These are phyloP conservation scores for Rhododendron griersonianum DNA, from an alignment of 148 eudicot species.

Conservation along the genomic window DNA sequence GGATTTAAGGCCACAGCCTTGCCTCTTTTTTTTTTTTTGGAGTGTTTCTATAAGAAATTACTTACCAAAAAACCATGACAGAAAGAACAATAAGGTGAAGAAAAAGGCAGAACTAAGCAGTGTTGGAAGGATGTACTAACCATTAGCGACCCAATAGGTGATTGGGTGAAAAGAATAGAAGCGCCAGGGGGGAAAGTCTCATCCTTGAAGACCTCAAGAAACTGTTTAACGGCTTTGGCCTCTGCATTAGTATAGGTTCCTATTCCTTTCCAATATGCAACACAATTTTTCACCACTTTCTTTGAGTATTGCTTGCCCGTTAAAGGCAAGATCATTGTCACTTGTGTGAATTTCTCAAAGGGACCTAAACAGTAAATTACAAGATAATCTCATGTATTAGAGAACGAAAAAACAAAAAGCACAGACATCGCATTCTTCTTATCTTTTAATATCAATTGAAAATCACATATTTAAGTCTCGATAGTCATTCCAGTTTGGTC, in stretches of 20 bases:
- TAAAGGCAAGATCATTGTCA: slow-evolving; percentile 65
- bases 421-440: not conserved
- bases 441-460: no score
- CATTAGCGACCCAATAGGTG: slow-evolving; percentile 49
- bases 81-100: not conserved
- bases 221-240: slow-evolving; percentile 51
- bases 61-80: not conserved
- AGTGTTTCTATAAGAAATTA: not conserved
- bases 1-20: not conserved
- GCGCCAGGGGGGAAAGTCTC: slow-evolving; percentile 66
- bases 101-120: not conserved
- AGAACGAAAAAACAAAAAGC: not conserved
- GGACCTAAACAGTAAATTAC: slow-evolving; percentile 40
- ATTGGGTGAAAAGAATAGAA: slow-evolving; percentile 73
- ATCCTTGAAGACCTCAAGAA: slow-evolving; percentile 52
- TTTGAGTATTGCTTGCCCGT: slow-evolving; percentile 75
- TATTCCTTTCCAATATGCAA: slow-evolving; percentile 54
- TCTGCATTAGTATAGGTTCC: slow-evolving; percentile 69
- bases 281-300: slow-evolving; percentile 72
- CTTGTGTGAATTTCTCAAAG: slow-evolving; percentile 66
- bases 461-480: no score
- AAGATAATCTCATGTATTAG: not conserved
- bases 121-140: slow-evolving; percentile 15
- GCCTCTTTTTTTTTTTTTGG: not conserved
- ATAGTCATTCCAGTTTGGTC: no score